Percentiles rank a stretch among this genome's conserved stretches.
Evolutionary conservation across 1,284 basidiomycete genomes (phyloP).

Genomic region (Puccinia novopanici): DNA sequence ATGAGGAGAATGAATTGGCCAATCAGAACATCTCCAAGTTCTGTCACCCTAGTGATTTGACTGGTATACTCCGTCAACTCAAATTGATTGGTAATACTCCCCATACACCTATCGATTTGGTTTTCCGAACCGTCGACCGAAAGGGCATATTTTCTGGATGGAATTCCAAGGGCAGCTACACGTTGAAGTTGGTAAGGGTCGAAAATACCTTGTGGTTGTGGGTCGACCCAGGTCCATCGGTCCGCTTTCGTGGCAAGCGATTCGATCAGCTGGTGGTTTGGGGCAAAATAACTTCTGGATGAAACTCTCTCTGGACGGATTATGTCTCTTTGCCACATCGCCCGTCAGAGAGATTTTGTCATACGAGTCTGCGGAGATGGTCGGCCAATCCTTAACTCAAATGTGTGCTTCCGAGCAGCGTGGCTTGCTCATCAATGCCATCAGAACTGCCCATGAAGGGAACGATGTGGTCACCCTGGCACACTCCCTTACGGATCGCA

Average conservation of each 20-base stretch:
- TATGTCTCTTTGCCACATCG: slow-evolving; percentile 9
- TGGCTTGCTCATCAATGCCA: slow-evolving; percentile 6
- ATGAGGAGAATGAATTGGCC: slow-evolving; percentile 30
- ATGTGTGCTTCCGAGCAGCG: neutral
- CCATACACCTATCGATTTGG: slow-evolving; percentile 22
- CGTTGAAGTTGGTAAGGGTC: slow-evolving; percentile 37
- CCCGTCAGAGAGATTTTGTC: neutral
- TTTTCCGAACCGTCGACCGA: slow-evolving; percentile 9
- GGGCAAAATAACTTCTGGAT: slow-evolving; percentile 40
- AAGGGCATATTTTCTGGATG: slow-evolving; percentile 13
- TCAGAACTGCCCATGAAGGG: slow-evolving; percentile 13
- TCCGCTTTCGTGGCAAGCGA: slow-evolving; percentile 28
- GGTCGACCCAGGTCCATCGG: slow-evolving; percentile 10
- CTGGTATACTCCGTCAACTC: slow-evolving; percentile 28
- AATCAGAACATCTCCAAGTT: slow-evolving; percentile 30
- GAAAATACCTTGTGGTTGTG: slow-evolving; percentile 31
- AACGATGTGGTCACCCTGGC: slow-evolving; percentile 12
- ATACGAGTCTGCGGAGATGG: slow-evolving; percentile 1
- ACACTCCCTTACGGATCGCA: neutral
- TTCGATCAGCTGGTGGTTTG: slow-evolving; percentile 21
- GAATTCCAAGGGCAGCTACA: slow-evolving; percentile 38
- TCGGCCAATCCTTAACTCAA: slow-evolving; percentile 20
- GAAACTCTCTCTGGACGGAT: slow-evolving; percentile 32
- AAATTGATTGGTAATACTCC: slow-evolving; percentile 34
- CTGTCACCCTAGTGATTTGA: slow-evolving; percentile 34